Evolutionary conservation across 179 eudicot species (phyloP), one percentile per base, ranked within the genome.

Genomic region (Beta corolliflora): DNA sequence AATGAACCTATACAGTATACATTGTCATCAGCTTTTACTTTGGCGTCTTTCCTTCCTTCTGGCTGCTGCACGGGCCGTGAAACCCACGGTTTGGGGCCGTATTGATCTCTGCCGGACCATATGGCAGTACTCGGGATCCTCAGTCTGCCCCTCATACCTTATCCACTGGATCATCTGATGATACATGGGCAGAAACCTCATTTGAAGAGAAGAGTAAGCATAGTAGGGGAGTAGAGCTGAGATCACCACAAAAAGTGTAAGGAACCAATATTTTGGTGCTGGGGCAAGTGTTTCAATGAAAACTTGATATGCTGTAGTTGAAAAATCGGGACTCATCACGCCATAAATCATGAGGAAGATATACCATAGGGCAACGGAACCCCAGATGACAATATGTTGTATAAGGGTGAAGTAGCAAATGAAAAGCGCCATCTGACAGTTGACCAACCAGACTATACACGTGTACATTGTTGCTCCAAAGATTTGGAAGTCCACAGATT

Each of bases 111-210:
- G 94, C 19, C 93, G 81, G 36, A 95, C 90, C 87, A 88, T 87
- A 56, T 81, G 81, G 78, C 89, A 87, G 80, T 76, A 95, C 56
- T 95, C 98, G 0, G 95, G 90, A 45, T 95, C 97, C 19, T 95
- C 89, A 0, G 86, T 44, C 5, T 66, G 67, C 7, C 98, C 97
- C 79, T 95, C 94, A 21, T 79, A 75, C 76, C 97, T 88, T 9
- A 95, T 89, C 97, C 98, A 95, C 78, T 95, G 98, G 74, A 95
- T 90, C 97, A 91, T 91, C 8, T 89, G 87, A 80, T 95, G 98
- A 85, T 91, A 95, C 94, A 91, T 89, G 5, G 98, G 98, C 81
- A 93, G 79, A 85, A 92, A 93, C 77, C 97, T 80, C 91, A 93
- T 88, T 76, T 90, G 93, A 50, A 95, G 72, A 5, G 95, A 82